These are phyloP conservation scores for Vaccinium macrocarpon DNA, from an alignment of 148 eudicot genomes.

Conservation along the genomic window DNA sequence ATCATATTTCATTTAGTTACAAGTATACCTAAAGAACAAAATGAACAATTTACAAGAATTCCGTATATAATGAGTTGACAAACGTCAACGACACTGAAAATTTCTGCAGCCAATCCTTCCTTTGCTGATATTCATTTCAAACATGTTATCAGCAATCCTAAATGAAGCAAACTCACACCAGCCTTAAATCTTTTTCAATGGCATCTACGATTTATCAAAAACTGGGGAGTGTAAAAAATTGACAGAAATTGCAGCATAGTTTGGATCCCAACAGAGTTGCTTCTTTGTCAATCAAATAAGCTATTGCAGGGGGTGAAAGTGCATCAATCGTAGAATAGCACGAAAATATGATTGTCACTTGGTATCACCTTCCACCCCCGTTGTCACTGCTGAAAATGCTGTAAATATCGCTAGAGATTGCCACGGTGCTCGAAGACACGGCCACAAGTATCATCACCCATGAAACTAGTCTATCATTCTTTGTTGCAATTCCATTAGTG, in stretches of 20 bases:
- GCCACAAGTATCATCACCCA: constrained; percentile 73
- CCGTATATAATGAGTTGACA: background rate
- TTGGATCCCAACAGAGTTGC: background rate
- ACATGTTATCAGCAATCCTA: background rate
- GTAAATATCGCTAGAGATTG: constrained; percentile 68
- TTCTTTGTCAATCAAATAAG: background rate
- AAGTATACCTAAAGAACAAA: background rate
- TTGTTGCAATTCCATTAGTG: constrained; percentile 53
- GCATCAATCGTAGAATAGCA: background rate
- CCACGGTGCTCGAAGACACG: constrained; percentile 69
- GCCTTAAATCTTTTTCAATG: background rate
- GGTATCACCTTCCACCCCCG: constrained; percentile 13
- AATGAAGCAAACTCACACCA: background rate
- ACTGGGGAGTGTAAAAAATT: too few relatives aligned
- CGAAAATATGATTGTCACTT: background rate
- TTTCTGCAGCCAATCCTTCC: background rate
- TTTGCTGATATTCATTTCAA: background rate
- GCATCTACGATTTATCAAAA: background rate
- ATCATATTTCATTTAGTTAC: background rate
- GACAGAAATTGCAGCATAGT: background rate
- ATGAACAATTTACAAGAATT: background rate
- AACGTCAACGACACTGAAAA: background rate
- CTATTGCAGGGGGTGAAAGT: background rate
- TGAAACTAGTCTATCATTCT: constrained; percentile 60
- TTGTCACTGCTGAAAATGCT: constrained; percentile 36